Evolutionary conservation across 2,329 filamentous ascomycete genomes (phyloP).

Genomic region (Trichoderma koningii): DNA sequence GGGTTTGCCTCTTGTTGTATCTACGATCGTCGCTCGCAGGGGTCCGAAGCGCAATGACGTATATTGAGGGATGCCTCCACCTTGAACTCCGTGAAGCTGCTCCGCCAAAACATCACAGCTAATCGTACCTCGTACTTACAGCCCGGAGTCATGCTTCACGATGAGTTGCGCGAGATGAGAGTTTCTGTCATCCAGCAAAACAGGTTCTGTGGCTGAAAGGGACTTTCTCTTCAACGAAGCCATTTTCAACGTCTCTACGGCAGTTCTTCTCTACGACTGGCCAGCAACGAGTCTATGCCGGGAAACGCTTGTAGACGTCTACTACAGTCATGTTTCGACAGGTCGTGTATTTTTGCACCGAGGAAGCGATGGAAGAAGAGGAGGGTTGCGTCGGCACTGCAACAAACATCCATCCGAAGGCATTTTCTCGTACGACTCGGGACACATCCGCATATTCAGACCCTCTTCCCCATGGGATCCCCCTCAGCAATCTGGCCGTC

Average conservation of each 20-base stretch:
- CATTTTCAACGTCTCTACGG: constrained; percentile 23
- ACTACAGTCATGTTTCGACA: not conserved
- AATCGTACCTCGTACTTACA: not conserved
- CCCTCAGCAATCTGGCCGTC: constrained; percentile 19
- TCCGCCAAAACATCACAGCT: not conserved
- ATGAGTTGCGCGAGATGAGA: not conserved
- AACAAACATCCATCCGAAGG: constrained; percentile 10
- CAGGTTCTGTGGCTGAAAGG: not conserved
- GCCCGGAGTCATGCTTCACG: constrained; percentile 1
- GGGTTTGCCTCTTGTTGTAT: constrained; percentile 9
- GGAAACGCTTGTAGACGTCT: not conserved
- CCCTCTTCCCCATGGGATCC: constrained; percentile 13
- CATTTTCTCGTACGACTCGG: constrained; percentile 4
- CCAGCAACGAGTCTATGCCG: not conserved
- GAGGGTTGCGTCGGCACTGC: constrained; percentile 19
- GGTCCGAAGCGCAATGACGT: constrained; percentile 24
- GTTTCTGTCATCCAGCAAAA: constrained; percentile 10
- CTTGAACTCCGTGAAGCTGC: not conserved
- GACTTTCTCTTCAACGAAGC: not conserved
- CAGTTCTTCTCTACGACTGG: not conserved
- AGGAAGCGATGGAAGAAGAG: not conserved
- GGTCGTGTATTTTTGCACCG: not conserved
- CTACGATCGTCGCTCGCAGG: constrained; percentile 22
- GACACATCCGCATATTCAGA: not conserved
- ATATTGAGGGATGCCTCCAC: constrained; percentile 7